These are phyloP conservation scores for Fagus crenata DNA, from an alignment of 306 rosid species.

Conservation along the genomic window DNA sequence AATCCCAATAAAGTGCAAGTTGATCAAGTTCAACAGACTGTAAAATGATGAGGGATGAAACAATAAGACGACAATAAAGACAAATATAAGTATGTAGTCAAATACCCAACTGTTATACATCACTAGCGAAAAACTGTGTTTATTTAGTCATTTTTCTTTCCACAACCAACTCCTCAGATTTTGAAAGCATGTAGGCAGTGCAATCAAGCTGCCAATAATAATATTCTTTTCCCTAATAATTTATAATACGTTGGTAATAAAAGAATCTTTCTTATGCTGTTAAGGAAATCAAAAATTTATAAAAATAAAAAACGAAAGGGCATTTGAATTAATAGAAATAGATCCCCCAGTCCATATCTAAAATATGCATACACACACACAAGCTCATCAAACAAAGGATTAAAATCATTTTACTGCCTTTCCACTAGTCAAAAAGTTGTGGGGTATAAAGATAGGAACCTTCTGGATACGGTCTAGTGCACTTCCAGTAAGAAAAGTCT, in stretches of 20 bases:
- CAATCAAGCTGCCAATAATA: slow-evolving; percentile 13
- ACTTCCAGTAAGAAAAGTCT: slow-evolving; percentile 85
- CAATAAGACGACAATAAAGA: slow-evolving; percentile 16
- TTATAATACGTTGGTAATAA: slow-evolving; percentile 14
- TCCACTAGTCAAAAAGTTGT: slow-evolving; percentile 15
- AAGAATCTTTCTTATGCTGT: not conserved
- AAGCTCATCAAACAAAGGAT: not conserved
- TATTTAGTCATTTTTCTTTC: not conserved
- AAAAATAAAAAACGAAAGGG: slow-evolving; percentile 22
- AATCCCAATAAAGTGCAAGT: slow-evolving; percentile 88
- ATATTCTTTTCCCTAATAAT: slow-evolving; percentile 14
- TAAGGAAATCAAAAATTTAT: too few relatives aligned
- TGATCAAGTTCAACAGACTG: slow-evolving; percentile 88
- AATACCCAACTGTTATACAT: not conserved
- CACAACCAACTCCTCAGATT: not conserved
- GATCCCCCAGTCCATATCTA: not conserved
- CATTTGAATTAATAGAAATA: slow-evolving; percentile 9
- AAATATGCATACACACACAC: not conserved
- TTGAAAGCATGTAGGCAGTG: not conserved
- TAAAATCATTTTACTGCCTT: slow-evolving; percentile 21
- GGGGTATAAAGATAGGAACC: slow-evolving; percentile 47
- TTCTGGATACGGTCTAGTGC: slow-evolving; percentile 78
- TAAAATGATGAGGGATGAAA: slow-evolving; percentile 30
- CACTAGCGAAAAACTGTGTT: not conserved
- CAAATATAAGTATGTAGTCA: slow-evolving; percentile 4